Percentiles rank a stretch among this genome's conserved stretches.
These are phyloP conservation scores for Solioccasus polychromus DNA, from an alignment of 768 basidiomycete species.

Conservation along the genomic window DNA sequence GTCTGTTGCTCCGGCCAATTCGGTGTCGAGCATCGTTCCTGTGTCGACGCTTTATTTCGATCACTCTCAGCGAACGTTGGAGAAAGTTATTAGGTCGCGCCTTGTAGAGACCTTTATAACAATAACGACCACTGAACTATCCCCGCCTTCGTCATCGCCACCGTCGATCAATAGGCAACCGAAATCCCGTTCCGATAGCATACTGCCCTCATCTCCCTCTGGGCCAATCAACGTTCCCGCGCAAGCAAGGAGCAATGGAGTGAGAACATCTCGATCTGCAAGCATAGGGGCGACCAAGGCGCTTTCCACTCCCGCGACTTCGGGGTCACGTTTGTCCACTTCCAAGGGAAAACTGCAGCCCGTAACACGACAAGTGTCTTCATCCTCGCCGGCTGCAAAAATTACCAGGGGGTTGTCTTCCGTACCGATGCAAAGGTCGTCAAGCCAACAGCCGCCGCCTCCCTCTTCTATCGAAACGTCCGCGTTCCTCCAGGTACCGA, in stretches of 20 bases:
- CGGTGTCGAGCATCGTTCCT: conserved; percentile 14
- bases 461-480: conserved; percentile 12
- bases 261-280: conserved; percentile 12
- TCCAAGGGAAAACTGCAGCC: conserved; percentile 18
- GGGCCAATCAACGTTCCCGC: conserved; percentile 2
- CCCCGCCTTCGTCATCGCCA: conserved; percentile 25
- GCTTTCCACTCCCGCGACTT: conserved; percentile 4
- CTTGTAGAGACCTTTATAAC: conserved; percentile 77
- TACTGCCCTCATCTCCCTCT: conserved; percentile 17
- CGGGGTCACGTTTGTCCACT: conserved; percentile 9
- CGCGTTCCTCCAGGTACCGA: conserved; percentile 37
- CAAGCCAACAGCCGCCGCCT: conserved; percentile 24
- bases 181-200: conserved; percentile 27
- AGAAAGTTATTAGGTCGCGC: conserved; percentile 68
- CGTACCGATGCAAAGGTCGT: conserved; percentile 22
- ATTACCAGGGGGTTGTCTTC: conserved; percentile 25
- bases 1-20: conserved; percentile 2
- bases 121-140: conserved; percentile 41
- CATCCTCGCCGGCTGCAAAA: conserved; percentile 15
- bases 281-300: conserved; percentile 19
- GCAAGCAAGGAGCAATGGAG: conserved; percentile 13
- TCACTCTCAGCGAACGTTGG: conserved; percentile 65
- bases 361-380: conserved; percentile 16
- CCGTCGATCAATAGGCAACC: conserved; percentile 22
- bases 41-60: conserved; percentile 44